Evolutionary conservation across 139 green algal species (phyloP), one percentile per base, ranked within the genome.

Genomic region (Chlorella sp.): DNA sequence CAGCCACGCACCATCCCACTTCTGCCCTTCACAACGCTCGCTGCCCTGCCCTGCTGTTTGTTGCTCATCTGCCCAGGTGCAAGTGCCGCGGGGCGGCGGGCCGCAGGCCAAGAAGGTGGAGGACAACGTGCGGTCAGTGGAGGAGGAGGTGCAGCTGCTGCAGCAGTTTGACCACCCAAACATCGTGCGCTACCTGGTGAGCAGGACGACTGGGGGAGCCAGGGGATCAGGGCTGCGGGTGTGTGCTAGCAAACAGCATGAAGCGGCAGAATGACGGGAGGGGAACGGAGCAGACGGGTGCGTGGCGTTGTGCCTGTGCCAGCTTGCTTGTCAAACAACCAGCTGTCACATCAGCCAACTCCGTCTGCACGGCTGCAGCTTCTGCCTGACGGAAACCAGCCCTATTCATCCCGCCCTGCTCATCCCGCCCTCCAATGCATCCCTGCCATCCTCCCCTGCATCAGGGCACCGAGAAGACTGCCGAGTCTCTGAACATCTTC

Each of bases 401-500:
- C 48, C 48, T 5, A 9, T 57, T 57, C 48, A 5, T n/a, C n/a
- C n/a, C n/a, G n/a, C 48, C 5, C 48, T 57, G 48, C 5, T 9
- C 48, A 57, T 57, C 48, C 48, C 48, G 48, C 48, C 48, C 48
- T 57, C 5, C 48, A 57, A 57, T 57, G 48, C 48, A 57, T 9
- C 48, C 48, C 5, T 57, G 48, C 48, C 48, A 57, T 57, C 48
- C 48, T 57, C 7, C 9, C 48, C 48, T 9, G 5, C 48, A 57
- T 26, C 89, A 94, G 92, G 97, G 98, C 86, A 98, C 96, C 11
- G 95, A 98, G 89, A 93, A 91, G 42, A 96, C 89, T 1, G 79
- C 91, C 0, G 93, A 97, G 9, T 81, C 87, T 40, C 91, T 99
- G 39, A 97, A 99, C 95, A 99, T 99, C 89, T 99, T 99, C 90